phyloP scores from a whole-genome alignment of 192 early-diverging fungal species.

The Backusella sp. region DNA sequence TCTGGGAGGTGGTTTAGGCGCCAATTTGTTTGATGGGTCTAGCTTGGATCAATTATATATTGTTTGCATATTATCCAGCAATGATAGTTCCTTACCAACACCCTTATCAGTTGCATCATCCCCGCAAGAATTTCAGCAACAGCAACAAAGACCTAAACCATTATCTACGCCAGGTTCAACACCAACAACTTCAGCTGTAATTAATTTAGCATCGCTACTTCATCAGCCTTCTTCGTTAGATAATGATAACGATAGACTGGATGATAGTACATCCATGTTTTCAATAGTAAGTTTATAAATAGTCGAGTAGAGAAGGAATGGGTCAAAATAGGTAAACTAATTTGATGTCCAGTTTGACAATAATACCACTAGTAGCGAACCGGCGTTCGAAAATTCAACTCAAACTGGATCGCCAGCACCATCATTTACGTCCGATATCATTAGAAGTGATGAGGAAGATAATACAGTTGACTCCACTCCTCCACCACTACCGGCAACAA shows the following conservation, averaged over 20 bases:
- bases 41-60: constrained; percentile 49
- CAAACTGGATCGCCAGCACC: not conserved
- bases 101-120: not conserved
- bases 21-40: constrained; percentile 40
- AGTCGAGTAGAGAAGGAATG: not conserved
- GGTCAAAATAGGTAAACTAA: not conserved
- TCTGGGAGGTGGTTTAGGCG: constrained; percentile 58
- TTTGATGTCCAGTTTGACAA: not conserved
- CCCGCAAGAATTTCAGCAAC: not conserved
- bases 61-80: constrained; percentile 21
- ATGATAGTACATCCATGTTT: not conserved
- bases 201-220: constrained; percentile 5
- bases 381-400: not conserved
- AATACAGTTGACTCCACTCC: not conserved
- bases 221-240: not conserved
- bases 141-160: not conserved
- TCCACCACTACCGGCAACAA: not conserved
- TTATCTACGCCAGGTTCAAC: not conserved
- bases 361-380: not conserved
- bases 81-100: not conserved
- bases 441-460: not conserved
- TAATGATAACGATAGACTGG: not conserved
- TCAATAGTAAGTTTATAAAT: constrained; percentile 1
- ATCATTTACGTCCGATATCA: not conserved
- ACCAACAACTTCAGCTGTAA: not conserved